Conservation (phyloP, 208 protist species). For the Wallacemonas collosoma region DNA sequence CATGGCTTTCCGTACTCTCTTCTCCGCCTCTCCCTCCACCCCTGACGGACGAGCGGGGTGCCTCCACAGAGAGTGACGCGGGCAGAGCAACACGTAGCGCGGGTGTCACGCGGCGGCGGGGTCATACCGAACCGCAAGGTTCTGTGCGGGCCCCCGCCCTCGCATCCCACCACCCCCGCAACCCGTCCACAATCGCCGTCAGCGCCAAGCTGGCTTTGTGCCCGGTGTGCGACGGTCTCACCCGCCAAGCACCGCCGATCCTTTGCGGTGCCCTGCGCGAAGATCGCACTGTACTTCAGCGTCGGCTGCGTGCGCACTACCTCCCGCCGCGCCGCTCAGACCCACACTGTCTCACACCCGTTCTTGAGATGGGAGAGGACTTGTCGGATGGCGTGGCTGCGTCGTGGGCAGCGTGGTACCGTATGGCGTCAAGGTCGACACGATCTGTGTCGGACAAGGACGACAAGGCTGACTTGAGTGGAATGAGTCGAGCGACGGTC, state of each 20-base stretch:
- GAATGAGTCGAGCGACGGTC: too few relatives aligned
- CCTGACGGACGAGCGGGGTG: background rate
- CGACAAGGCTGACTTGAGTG: too few relatives aligned
- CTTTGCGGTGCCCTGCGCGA: conserved; percentile 44
- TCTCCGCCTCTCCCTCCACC: background rate
- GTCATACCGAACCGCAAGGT: too few relatives aligned
- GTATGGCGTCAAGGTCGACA: too few relatives aligned
- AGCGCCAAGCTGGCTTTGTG: conserved; percentile 13
- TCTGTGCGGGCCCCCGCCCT: background rate
- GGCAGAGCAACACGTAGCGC: too few relatives aligned
- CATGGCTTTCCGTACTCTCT: background rate
- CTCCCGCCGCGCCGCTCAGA: conserved; percentile 20
- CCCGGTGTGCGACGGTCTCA: conserved; percentile 43
- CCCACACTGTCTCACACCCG: conserved; percentile 20
- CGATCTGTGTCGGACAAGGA: too few relatives aligned
- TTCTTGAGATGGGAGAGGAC: conserved; percentile 15
- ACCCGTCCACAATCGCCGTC: too few relatives aligned
- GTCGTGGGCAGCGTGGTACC: conserved; percentile 18
- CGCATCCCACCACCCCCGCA: background rate
- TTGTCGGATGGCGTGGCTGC: background rate
- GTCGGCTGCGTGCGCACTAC: conserved; percentile 23
- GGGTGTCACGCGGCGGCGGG: too few relatives aligned
- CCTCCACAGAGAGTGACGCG: too few relatives aligned
- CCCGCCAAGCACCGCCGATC: conserved; percentile 27
- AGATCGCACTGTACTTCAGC: conserved; percentile 30